Percentiles rank a stretch among this genome's conserved stretches.
phyloP scores from a whole-genome alignment of 2,329 filamentous ascomycete species.

The Penicillium vulpinum region DNA sequence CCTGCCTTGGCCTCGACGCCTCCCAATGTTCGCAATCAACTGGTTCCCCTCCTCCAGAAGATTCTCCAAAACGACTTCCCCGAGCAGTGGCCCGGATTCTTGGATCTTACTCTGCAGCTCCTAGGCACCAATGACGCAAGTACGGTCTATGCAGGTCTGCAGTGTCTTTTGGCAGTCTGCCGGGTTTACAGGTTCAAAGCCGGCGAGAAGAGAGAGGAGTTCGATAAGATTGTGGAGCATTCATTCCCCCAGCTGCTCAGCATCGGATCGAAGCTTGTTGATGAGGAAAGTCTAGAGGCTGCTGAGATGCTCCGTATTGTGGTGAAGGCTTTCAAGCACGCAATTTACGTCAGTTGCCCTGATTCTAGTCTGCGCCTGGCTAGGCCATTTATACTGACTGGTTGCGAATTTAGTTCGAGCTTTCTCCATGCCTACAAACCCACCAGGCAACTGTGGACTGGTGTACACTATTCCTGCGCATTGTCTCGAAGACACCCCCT shows the following conservation, averaged over 20 bases:
- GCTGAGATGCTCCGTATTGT: constrained; percentile 95
- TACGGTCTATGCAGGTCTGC: constrained; percentile 87
- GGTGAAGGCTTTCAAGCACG: constrained; percentile 96
- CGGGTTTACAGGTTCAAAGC: constrained; percentile 93
- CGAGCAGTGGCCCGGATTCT: constrained; percentile 87
- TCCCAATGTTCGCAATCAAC: constrained; percentile 81
- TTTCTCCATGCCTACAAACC: constrained; percentile 73
- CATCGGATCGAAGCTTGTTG: constrained; percentile 85
- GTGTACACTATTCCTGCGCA: constrained; percentile 92
- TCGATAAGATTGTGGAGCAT: constrained; percentile 89
- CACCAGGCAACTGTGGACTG: constrained; percentile 86
- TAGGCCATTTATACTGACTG: constrained; percentile 31
- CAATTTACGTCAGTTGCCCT: constrained; percentile 74
- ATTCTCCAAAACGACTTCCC: constrained; percentile 96
- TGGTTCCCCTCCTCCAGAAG: constrained; percentile 92
- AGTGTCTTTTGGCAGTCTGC: constrained; percentile 92
- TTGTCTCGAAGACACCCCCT: constrained; percentile 82
- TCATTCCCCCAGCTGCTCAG: constrained; percentile 84
- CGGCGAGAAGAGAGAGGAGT: constrained; percentile 75
- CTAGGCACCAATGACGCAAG: constrained; percentile 81
- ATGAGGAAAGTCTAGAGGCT: constrained; percentile 89
- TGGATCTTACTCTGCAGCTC: constrained; percentile 87
- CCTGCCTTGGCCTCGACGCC: constrained; percentile 81
- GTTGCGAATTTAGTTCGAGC: constrained; percentile 67
- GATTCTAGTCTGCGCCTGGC: constrained; percentile 10